These are phyloP conservation scores for Phytophthora vignae DNA, from an alignment of 352 stramenopile species.

Conservation along the genomic window DNA sequence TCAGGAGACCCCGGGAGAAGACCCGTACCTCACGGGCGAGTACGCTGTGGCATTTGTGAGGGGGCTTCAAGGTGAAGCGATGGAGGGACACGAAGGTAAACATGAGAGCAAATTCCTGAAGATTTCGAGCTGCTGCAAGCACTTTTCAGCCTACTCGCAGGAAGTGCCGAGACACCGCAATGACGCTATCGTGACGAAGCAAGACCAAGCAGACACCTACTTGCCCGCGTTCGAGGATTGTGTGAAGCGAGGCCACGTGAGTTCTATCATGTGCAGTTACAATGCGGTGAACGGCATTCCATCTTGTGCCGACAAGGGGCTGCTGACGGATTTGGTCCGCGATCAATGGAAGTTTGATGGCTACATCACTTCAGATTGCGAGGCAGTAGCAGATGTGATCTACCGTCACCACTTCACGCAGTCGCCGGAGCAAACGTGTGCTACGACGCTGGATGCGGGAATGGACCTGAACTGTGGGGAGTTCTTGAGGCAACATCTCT, in stretches of 20 bases:
- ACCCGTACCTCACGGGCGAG: constrained; percentile 87
- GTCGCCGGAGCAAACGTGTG: constrained; percentile 60
- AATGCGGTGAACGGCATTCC: constrained; percentile 95
- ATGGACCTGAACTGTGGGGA: constrained; percentile 90
- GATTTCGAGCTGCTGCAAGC: constrained; percentile 91
- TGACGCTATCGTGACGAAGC: constrained; percentile 86
- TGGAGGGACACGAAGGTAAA: constrained; percentile 26
- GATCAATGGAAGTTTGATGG: constrained; percentile 90
- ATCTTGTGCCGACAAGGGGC: constrained; percentile 84
- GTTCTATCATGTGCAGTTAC: constrained; percentile 95
- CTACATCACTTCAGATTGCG: constrained; percentile 94
- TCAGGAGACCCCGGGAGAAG: constrained; percentile 92
- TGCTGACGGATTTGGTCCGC: constrained; percentile 86
- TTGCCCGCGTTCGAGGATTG: constrained; percentile 86
- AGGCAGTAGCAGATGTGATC: constrained; percentile 83
- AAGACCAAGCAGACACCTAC: constrained; percentile 93
- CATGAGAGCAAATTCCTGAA: constrained; percentile 61
- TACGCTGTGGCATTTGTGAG: constrained; percentile 90
- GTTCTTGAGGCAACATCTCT: constrained; percentile 73
- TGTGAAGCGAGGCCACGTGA: constrained; percentile 79
- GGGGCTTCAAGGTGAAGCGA: constrained; percentile 78
- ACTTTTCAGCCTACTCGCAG: constrained; percentile 93
- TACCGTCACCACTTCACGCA: constrained; percentile 85
- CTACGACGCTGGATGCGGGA: constrained; percentile 65
- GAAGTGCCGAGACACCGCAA: constrained; percentile 85